Evolutionary conservation across 169 alveolate species (phyloP), one percentile per base, ranked within the genome.

Genomic region (Eimeria sp.): DNA sequence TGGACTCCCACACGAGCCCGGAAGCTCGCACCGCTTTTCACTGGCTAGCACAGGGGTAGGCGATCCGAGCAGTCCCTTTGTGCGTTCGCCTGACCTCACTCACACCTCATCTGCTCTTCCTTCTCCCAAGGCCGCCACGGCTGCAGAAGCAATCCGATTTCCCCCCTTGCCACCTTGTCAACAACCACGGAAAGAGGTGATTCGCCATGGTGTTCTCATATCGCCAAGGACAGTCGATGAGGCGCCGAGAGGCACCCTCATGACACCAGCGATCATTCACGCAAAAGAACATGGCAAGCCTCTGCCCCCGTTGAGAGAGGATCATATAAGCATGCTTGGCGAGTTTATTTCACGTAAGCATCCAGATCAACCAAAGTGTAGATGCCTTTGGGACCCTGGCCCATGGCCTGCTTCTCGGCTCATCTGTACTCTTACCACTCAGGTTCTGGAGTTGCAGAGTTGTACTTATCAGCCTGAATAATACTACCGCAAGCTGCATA

Each of bases 21-120:
- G 76, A 40, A 85, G 91, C 33, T 56, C 76, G 40, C 91, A 85
- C 60, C 91, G 91, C 91, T 33, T 20, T 58, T 85, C 91, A 13
- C 27, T 85, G 78, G 91, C 91, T 30, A 85, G 91, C 58, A 85
- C 91, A 4, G 91, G 91, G 60, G 62, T 85, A 40, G 91, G 76
- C 58, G 91, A 85, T 1, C 58, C 78, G 54, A 40, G 52, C 78
- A 85, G 78, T 25, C 91, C 91, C 13, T 64, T 54, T 11, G 58
- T 85, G 40, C 78, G 76, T 16, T 85, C 91, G 52, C 91, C 91
- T 9, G 58, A 58, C 37, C 78, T 85, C 91, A 54, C 91, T n/a
- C 37, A 56, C 58, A 23, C 13, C 10, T 85, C 91, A 13, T 78
- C 77, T 37, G 33, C 72, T 56, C 43, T 85, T 18, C 91, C 91